Evolutionary conservation across 2,329 filamentous ascomycete genomes (phyloP).

Genomic region (Sporothrix dimorphospora): DNA sequence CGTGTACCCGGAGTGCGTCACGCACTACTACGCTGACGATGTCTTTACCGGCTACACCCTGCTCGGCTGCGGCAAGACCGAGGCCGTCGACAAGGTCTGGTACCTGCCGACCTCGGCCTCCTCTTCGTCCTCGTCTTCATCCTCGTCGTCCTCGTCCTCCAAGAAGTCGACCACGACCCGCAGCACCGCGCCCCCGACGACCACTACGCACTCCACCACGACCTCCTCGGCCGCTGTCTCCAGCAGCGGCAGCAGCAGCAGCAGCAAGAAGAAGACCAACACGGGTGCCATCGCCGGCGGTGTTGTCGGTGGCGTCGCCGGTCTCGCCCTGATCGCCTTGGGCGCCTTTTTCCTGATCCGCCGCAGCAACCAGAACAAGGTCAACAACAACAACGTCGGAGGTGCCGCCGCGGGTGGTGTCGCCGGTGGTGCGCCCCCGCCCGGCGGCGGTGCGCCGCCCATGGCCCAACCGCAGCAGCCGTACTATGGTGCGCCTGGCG

Average conservation of each 20-base stretch:
- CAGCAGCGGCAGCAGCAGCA: background rate
- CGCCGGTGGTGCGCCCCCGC: slow-evolving; percentile 23
- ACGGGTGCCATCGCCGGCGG: slow-evolving; percentile 41
- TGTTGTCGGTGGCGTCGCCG: slow-evolving; percentile 40
- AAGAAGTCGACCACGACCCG: background rate
- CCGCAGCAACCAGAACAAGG: slow-evolving; percentile 34
- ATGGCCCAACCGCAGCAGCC: slow-evolving; percentile 28
- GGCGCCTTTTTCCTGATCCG: slow-evolving; percentile 40
- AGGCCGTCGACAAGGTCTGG: slow-evolving; percentile 35
- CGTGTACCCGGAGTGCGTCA: slow-evolving; percentile 39
- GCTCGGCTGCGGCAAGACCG: slow-evolving; percentile 38
- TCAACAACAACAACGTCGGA: background rate
- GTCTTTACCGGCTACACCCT: slow-evolving; percentile 39
- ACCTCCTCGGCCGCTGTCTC: background rate
- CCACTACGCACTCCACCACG: slow-evolving; percentile 9
- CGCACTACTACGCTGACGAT: slow-evolving; percentile 38
- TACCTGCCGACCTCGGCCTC: slow-evolving; percentile 31
- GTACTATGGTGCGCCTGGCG: slow-evolving; percentile 23
- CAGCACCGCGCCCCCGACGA: background rate
- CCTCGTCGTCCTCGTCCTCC: slow-evolving; percentile 16
- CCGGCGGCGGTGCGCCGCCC: slow-evolving; percentile 20
- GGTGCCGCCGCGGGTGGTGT: background rate
- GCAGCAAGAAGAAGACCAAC: slow-evolving; percentile 24
- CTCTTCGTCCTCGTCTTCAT: slow-evolving; percentile 19
- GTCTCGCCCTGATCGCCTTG: slow-evolving; percentile 38